Conservation (phyloP, 441 rosid species). For the Francoa sonchifolia region DNA sequence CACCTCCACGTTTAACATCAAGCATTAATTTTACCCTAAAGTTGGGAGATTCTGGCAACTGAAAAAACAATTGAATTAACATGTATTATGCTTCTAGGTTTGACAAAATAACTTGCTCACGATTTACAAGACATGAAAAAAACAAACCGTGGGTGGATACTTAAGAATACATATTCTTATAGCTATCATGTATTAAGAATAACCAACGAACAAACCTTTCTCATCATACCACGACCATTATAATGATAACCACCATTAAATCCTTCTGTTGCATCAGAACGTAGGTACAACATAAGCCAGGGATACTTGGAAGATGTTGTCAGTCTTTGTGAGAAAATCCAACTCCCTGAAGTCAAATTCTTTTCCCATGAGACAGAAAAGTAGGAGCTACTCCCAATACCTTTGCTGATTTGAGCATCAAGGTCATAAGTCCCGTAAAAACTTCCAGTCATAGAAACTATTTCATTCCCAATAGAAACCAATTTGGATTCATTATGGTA, state of each 20-base stretch:
- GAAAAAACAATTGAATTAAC: constrained; percentile 11
- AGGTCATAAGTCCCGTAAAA: constrained; percentile 58
- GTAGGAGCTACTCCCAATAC: constrained; percentile 30
- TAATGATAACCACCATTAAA: constrained; percentile 68
- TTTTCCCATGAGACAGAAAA: constrained; percentile 50
- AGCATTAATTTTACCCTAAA: constrained; percentile 40
- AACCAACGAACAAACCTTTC: constrained; percentile 25
- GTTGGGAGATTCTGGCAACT: constrained; percentile 52
- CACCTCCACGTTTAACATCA: constrained; percentile 38
- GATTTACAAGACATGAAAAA: no score
- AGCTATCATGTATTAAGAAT: not conserved
- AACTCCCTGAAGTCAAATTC: constrained; percentile 36
- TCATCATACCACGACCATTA: constrained; percentile 46
- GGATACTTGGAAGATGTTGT: constrained; percentile 49
- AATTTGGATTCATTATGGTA: constrained; percentile 35
- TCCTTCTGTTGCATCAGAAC: constrained; percentile 49
- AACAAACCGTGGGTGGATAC: no score
- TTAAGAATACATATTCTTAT: no score
- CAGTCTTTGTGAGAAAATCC: constrained; percentile 44
- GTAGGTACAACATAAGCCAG: constrained; percentile 59
- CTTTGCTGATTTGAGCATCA: constrained; percentile 36
- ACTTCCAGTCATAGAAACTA: constrained; percentile 34
- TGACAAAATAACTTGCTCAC: not conserved
- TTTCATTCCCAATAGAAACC: constrained; percentile 14
- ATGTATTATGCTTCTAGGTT: not conserved